Conservation (phyloP, 2,329 filamentous ascomycete species). For the Pseudogymnoascus sp. region DNA sequence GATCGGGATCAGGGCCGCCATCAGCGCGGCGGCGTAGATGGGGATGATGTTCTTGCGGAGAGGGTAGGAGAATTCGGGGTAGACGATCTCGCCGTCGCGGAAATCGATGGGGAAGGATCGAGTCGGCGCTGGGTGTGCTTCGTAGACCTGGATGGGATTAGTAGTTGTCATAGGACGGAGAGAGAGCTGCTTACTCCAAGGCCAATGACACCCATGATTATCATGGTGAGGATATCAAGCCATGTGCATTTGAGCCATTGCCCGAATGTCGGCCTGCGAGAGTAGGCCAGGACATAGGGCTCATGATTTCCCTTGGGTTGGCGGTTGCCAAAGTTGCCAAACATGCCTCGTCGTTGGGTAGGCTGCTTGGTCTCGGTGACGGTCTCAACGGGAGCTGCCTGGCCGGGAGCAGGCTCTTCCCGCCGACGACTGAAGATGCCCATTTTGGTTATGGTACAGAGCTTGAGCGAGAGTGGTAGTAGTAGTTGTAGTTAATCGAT, state of each 20-base stretch:
- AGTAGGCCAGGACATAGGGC: neutral
- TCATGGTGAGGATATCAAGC: conserved; percentile 62
- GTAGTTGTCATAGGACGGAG: neutral
- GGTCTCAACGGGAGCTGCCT: neutral
- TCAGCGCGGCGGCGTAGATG: conserved; percentile 61
- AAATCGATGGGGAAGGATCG: conserved; percentile 65
- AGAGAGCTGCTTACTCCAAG: conserved; percentile 47
- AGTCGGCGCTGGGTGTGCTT: conserved; percentile 55
- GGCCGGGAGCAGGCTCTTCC: neutral
- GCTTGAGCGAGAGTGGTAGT: neutral
- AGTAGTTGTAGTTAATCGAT: neutral
- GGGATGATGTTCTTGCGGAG: conserved; percentile 63
- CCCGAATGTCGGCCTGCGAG: conserved; percentile 49
- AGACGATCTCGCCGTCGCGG: conserved; percentile 58
- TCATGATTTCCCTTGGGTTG: neutral
- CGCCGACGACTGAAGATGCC: conserved; percentile 19
- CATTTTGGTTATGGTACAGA: conserved; percentile 15
- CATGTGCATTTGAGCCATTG: conserved; percentile 63
- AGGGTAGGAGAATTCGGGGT: conserved; percentile 64
- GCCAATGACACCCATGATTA: conserved; percentile 55
- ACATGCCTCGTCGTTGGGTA: neutral
- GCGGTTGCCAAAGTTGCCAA: neutral
- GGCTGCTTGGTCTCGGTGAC: conserved; percentile 6
- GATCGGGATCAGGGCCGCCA: conserved; percentile 59
- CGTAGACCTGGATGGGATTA: conserved; percentile 44